Percentiles rank a stretch among this genome's conserved stretches.
These are phyloP conservation scores for Rhizophagus clarus DNA, from an alignment of 192 early-diverging fungal genomes.

Conservation along the genomic window DNA sequence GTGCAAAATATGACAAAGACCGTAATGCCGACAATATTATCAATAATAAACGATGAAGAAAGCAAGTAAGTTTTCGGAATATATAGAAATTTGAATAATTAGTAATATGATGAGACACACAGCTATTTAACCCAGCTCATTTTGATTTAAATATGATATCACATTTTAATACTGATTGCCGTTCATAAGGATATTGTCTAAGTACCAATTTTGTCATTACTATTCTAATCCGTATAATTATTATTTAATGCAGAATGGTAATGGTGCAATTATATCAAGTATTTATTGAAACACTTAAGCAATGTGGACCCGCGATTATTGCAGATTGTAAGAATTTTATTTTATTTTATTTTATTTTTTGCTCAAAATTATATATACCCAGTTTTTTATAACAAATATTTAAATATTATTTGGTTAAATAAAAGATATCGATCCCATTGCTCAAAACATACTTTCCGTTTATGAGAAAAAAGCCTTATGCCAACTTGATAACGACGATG, in stretches of 20 bases:
- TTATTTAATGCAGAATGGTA: slow-evolving; percentile 70
- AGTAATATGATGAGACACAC: slow-evolving; percentile 36
- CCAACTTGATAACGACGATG: slow-evolving; percentile 71
- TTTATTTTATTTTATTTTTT: background rate
- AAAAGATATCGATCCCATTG: slow-evolving; percentile 20
- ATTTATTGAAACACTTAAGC: slow-evolving; percentile 67
- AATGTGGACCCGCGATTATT: slow-evolving; percentile 73
- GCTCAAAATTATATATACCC: too few species aligned
- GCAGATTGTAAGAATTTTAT: slow-evolving; percentile 46
- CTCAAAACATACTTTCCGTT: slow-evolving; percentile 42
- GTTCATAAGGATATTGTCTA: background rate
- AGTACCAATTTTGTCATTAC: background rate
- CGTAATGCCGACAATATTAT: slow-evolving; percentile 70
- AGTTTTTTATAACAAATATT: slow-evolving; percentile 11
- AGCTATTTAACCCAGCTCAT: slow-evolving; percentile 47
- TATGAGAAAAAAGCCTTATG: slow-evolving; percentile 77
- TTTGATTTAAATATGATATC: slow-evolving; percentile 39
- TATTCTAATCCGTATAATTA: background rate
- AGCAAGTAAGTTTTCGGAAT: slow-evolving; percentile 53
- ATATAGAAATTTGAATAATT: background rate
- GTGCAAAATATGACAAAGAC: slow-evolving; percentile 69
- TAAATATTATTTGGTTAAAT: background rate
- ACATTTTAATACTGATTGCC: slow-evolving; percentile 17
- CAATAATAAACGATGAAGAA: slow-evolving; percentile 81
- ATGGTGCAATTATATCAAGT: slow-evolving; percentile 80